Conservation (phyloP, 2,329 filamentous ascomycete species). For the Aspergillus sp. region DNA sequence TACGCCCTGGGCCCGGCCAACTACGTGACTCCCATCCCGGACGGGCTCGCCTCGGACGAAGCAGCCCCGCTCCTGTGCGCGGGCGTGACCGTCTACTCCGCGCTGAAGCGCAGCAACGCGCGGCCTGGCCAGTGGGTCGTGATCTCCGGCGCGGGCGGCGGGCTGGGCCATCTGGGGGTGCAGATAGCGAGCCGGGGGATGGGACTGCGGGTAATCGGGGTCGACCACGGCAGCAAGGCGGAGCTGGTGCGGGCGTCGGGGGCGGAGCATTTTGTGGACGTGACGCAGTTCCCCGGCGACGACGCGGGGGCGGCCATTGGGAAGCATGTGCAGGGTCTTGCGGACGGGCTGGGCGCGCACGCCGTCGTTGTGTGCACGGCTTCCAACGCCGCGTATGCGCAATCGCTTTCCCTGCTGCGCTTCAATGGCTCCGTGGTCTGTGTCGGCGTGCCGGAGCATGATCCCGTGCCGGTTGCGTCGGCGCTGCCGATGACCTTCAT, state of each 20-base stretch:
- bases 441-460: conserved; percentile 43
- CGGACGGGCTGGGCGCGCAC: conserved; percentile 51
- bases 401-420: conserved; percentile 39
- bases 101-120: conserved; percentile 52
- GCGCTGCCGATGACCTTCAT: conserved; percentile 37
- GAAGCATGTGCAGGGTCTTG: conserved; percentile 48
- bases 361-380: conserved; percentile 51
- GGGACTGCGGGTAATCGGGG: conserved; percentile 55
- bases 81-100: conserved; percentile 58
- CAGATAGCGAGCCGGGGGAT: conserved; percentile 53
- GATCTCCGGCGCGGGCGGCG: conserved; percentile 52
- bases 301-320: conserved; percentile 42
- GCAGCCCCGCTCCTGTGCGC: conserved; percentile 61
- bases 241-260: conserved; percentile 50
- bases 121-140: conserved; percentile 53
- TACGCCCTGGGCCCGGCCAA: conserved; percentile 55
- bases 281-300: conserved; percentile 42
- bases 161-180: conserved; percentile 55
- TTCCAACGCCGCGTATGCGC: conserved; percentile 42
- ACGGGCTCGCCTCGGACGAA: conserved; percentile 47
- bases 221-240: conserved; percentile 56
- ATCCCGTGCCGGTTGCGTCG: conserved; percentile 35
- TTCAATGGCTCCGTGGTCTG: conserved; percentile 45
- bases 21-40: conserved; percentile 63
- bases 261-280: conserved; percentile 57